Base-by-base conservation (phyloP, 768 basidiomycete species). In the Termitomyces eurrhizus region DNA sequence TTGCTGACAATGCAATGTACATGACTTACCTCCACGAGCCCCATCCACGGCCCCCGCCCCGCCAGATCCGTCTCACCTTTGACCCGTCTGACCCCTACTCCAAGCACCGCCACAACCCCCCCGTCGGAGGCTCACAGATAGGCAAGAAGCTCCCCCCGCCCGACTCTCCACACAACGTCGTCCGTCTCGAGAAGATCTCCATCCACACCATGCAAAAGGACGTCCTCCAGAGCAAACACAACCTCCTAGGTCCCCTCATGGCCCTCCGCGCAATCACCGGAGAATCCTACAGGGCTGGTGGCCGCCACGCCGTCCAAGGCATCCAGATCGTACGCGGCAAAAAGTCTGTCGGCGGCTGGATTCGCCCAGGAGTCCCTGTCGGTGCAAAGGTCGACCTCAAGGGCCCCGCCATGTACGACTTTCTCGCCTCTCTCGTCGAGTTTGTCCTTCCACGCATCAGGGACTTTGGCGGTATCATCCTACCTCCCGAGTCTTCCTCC, bases 401-500 rank as follows among this genome's bases (percentile, higher is more conserved):
- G 69, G 95, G 95, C 14, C 87, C 90, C 52, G 85, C 88, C 66
- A 98, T 98, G 95, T 98, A 93, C 78, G 90, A 93, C 67, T 98
- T 98, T 74, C 78, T 98, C 59, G 85, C 85, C 59, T 87, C 86
- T 8, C 83, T 99, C 67, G 85, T 87, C 67, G 94, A 98, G 69
- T 97, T 98, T 69, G 96, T 99, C 60, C 77, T 98, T n/a, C 96
- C 96, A 1, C 87, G 96, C 24, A 73, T 97, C 56, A 85, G 95
- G 68, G 95, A 98, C 68, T 99, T 94, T 77, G 78, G 81, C 12
- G 97, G 96, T 33, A 69, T 99, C 64, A 72, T 84, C 4, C 77
- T 99, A 21, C 92, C 93, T n/a, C 83, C 88, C 6, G 77, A 86
- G 13, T 87, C 86, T 0, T 80, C 83, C n/a, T 86, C 83, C 41